Conservation (phyloP, 2,329 filamentous ascomycete species). For the Monilinia aucupariae region DNA sequence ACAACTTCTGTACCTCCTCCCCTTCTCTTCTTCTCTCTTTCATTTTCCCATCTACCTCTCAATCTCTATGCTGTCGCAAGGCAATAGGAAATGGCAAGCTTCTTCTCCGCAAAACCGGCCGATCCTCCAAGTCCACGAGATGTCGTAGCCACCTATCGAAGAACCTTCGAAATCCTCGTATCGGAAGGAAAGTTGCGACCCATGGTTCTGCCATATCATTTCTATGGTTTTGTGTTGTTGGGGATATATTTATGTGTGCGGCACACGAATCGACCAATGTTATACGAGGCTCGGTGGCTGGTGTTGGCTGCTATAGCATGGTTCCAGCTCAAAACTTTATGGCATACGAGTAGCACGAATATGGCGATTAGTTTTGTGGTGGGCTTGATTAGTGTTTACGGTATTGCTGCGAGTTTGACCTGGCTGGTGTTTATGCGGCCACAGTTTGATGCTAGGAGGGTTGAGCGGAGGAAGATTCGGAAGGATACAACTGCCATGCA, state of each 20-base stretch:
- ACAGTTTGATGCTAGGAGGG: slow-evolving; percentile 51
- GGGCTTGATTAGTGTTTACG: slow-evolving; percentile 48
- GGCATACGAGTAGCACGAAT: slow-evolving; percentile 45
- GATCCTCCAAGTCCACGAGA: slow-evolving; percentile 23
- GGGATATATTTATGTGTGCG: slow-evolving; percentile 52
- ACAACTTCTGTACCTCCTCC: background rate
- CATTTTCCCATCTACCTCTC: background rate
- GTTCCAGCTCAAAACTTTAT: slow-evolving; percentile 43
- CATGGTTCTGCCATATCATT: slow-evolving; percentile 48
- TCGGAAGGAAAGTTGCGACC: slow-evolving; percentile 42
- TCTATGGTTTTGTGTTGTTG: slow-evolving; percentile 45
- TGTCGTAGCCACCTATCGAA: slow-evolving; percentile 36
- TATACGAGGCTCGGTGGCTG: slow-evolving; percentile 47
- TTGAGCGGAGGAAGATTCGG: slow-evolving; percentile 32
- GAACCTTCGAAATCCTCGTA: slow-evolving; percentile 37
- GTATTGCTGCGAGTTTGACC: slow-evolving; percentile 45
- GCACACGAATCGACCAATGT: slow-evolving; percentile 45
- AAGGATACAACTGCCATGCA: background rate
- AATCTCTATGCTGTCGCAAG: background rate
- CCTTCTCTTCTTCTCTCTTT: background rate
- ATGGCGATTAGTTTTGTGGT: slow-evolving; percentile 46
- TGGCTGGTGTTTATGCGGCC: slow-evolving; percentile 50
- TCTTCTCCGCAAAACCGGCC: background rate
- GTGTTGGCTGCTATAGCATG: slow-evolving; percentile 42
- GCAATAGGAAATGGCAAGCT: slow-evolving; percentile 1